phyloP scores from a whole-genome alignment of 257 asterid species.

The Salvia hispanica region DNA sequence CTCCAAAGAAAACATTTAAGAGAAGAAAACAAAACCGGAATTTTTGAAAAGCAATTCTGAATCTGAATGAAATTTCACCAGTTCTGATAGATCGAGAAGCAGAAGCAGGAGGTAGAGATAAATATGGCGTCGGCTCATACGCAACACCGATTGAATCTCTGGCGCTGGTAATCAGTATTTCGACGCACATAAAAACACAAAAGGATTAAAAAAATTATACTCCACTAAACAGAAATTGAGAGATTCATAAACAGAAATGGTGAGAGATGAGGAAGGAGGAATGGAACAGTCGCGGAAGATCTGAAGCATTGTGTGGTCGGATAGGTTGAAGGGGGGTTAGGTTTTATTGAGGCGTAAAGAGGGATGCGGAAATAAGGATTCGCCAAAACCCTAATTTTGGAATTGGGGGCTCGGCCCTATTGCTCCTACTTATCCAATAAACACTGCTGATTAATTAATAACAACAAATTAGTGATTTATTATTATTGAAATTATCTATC shows the following conservation, averaged over 20 bases:
- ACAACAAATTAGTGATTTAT: too few species aligned
- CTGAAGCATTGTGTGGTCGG: background rate
- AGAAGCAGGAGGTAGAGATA: slow-evolving; percentile 37
- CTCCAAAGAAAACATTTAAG: background rate
- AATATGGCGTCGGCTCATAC: slow-evolving; percentile 75
- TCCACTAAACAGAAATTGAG: background rate
- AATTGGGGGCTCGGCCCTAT: background rate
- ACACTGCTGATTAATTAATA: too few species aligned
- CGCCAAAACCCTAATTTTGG: slow-evolving; percentile 38
- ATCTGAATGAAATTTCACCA: slow-evolving; percentile 42
- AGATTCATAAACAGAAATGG: background rate
- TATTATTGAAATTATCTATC: too few species aligned
- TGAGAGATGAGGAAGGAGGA: background rate
- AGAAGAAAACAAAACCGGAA: background rate
- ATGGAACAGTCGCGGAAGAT: background rate
- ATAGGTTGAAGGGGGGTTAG: too few species aligned
- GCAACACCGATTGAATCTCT: slow-evolving; percentile 43
- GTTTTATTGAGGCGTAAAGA: slow-evolving; percentile 27
- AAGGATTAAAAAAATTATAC: background rate
- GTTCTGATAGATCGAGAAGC: slow-evolving; percentile 33
- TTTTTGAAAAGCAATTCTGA: too few species aligned
- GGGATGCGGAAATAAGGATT: slow-evolving; percentile 32
- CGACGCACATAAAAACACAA: slow-evolving; percentile 56
- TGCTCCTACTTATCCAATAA: too few species aligned
- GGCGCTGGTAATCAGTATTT: slow-evolving; percentile 76